Percentiles rank a stretch among this genome's conserved stretches.
phyloP scores from a whole-genome alignment of 2,329 filamentous ascomycete species.

The Alternaria viburni region DNA sequence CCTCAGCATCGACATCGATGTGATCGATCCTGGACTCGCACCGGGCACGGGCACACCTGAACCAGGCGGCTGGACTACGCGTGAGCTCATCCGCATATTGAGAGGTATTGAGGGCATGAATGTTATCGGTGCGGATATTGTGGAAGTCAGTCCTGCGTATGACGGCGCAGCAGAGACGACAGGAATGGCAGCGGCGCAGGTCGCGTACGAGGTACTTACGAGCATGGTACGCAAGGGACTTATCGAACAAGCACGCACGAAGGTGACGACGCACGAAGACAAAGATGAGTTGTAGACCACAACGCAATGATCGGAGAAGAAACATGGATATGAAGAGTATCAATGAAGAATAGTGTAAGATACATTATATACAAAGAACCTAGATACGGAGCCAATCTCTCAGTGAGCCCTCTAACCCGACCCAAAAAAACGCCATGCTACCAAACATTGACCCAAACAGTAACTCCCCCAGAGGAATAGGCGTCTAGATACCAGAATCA shows the following conservation, averaged over 20 bases:
- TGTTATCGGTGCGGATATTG: slow-evolving; percentile 86
- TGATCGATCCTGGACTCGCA: slow-evolving; percentile 74
- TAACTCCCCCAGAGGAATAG: no score
- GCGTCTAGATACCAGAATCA: slow-evolving; percentile 39
- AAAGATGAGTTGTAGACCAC: slow-evolving; percentile 46
- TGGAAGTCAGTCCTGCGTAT: slow-evolving; percentile 87
- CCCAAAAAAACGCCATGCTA: no score
- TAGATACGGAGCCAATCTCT: no score
- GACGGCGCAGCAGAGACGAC: slow-evolving; percentile 82
- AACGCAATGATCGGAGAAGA: no score
- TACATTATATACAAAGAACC: no score
- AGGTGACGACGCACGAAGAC: slow-evolving; percentile 12
- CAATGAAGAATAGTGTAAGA: no score
- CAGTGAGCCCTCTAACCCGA: no score
- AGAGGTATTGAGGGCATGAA: slow-evolving; percentile 83
- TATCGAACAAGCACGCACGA: slow-evolving; percentile 47
- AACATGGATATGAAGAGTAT: no score
- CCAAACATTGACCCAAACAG: no score
- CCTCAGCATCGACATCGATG: slow-evolving; percentile 80
- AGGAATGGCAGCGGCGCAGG: slow-evolving; percentile 80
- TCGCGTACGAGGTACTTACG: slow-evolving; percentile 85
- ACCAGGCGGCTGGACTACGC: slow-evolving; percentile 87
- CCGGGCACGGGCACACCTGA: slow-evolving; percentile 89
- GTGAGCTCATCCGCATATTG: slow-evolving; percentile 84
- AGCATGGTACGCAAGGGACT: slow-evolving; percentile 69